Conservation (phyloP, 2,329 filamentous ascomycete species). For the Trichoderma breve region DNA sequence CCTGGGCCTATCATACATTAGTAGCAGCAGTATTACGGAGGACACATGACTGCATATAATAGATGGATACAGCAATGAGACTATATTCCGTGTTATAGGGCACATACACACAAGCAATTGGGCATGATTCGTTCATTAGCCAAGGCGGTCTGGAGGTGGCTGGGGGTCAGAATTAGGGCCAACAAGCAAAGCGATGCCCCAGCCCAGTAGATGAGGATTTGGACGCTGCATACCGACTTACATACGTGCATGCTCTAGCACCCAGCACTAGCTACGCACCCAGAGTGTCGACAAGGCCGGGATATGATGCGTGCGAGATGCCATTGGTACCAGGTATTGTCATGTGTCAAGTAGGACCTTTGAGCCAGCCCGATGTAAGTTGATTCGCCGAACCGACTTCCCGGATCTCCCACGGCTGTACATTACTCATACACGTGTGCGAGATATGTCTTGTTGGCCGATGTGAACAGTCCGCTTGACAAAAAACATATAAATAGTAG, state of each 20-base stretch:
- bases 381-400: slow-evolving; percentile 11
- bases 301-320: slow-evolving; percentile 3
- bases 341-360: background rate
- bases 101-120: background rate
- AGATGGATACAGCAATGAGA: background rate
- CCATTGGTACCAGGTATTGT: background rate
- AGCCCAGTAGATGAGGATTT: background rate
- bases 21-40: background rate
- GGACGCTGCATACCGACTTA: background rate
- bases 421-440: background rate
- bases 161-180: background rate
- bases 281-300: background rate
- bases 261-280: background rate
- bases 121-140: background rate
- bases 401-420: background rate
- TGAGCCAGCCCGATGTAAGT: background rate
- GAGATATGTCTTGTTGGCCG: background rate
- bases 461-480: background rate
- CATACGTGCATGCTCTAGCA: background rate
- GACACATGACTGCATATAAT: slow-evolving; percentile 13
- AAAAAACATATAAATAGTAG: background rate
- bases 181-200: background rate
- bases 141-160: background rate
- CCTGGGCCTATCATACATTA: slow-evolving; percentile 3
- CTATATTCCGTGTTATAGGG: background rate